Percentiles rank a stretch among this genome's conserved stretches.
These are phyloP conservation scores for Ophiostoma ips DNA, from an alignment of 2,329 filamentous ascomycete species.

Conservation along the genomic window DNA sequence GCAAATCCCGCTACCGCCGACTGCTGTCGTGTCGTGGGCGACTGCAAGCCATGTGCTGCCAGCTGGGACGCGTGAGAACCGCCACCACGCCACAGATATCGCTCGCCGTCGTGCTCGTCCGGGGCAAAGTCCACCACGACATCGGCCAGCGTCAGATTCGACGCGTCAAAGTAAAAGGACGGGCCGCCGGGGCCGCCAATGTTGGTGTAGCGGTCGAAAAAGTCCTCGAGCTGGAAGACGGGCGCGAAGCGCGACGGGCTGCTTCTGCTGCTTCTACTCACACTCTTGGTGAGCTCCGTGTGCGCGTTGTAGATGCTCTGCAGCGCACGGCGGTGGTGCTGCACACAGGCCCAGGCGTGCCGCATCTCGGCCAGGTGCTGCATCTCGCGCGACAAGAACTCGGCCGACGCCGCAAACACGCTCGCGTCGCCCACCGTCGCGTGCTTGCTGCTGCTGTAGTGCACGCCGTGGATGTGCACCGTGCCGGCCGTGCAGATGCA, in stretches of 20 bases:
- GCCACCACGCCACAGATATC: background rate
- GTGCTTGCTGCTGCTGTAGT: conserved; percentile 58
- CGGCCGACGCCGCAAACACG: conserved; percentile 47
- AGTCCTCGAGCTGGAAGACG: conserved; percentile 74
- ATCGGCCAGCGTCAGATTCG: conserved; percentile 59
- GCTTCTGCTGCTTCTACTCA: conserved; percentile 35
- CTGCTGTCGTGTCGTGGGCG: background rate
- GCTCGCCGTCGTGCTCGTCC: conserved; percentile 35
- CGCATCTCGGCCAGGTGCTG: conserved; percentile 63
- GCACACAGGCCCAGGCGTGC: conserved; percentile 61
- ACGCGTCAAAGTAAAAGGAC: conserved; percentile 52
- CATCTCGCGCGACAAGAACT: conserved; percentile 67
- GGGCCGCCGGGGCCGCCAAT: conserved; percentile 44
- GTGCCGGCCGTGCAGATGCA: conserved; percentile 78
- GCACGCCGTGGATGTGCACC: conserved; percentile 73
- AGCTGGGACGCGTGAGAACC: background rate
- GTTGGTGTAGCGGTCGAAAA: conserved; percentile 65
- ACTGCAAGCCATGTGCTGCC: background rate
- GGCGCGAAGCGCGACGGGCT: conserved; percentile 61
- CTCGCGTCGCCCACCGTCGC: conserved; percentile 34
- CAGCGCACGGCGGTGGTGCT: conserved; percentile 67
- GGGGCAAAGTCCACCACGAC: conserved; percentile 45
- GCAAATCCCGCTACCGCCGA: background rate
- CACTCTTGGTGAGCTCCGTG: conserved; percentile 59
- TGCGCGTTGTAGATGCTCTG: conserved; percentile 70